Evolutionary conservation across 2,329 filamentous ascomycete species (phyloP).

Genomic region (Teratosphaeria gauchensis): DNA sequence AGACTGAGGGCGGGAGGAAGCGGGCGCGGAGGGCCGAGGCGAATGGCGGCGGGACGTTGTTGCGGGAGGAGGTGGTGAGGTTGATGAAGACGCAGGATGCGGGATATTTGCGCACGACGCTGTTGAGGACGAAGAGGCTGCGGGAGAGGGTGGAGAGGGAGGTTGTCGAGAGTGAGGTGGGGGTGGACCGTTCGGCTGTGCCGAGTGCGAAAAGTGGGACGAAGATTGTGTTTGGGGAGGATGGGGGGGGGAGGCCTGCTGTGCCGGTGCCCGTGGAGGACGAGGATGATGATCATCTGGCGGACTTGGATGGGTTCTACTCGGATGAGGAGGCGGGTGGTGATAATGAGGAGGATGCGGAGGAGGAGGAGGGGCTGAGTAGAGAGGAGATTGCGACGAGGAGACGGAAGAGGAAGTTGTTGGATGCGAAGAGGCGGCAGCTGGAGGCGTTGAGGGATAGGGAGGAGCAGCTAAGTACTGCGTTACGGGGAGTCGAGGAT

Average conservation of each 20-base stretch:
- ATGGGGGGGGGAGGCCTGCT: slow-evolving; percentile 15
- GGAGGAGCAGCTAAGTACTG: slow-evolving; percentile 45
- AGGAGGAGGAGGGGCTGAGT: slow-evolving; percentile 16
- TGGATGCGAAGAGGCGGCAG: slow-evolving; percentile 40
- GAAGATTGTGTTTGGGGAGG: slow-evolving; percentile 31
- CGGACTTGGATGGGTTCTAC: slow-evolving; percentile 2
- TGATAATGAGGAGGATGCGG: slow-evolving; percentile 18
- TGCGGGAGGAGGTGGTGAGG: slow-evolving; percentile 50
- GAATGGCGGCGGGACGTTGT: slow-evolving; percentile 24
- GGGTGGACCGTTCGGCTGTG: slow-evolving; percentile 20
- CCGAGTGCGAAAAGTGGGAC: slow-evolving; percentile 10
- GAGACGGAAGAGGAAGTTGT: slow-evolving; percentile 42
- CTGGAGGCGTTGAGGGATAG: slow-evolving; percentile 45
- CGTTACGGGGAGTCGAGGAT: slow-evolving; percentile 47
- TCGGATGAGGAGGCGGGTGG: slow-evolving; percentile 11
- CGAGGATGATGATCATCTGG: slow-evolving; percentile 1
- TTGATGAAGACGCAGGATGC: slow-evolving; percentile 57
- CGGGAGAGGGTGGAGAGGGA: slow-evolving; percentile 39
- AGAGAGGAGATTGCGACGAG: slow-evolving; percentile 25
- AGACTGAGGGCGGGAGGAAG: slow-evolving; percentile 38
- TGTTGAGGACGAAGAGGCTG: slow-evolving; percentile 46
- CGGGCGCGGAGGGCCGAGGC: slow-evolving; percentile 37
- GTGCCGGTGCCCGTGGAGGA: slow-evolving; percentile 2
- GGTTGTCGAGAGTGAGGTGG: slow-evolving; percentile 6
- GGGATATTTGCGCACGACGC: slow-evolving; percentile 50